Conservation (phyloP, 352 stramenopile genomes). For the Albugo candida region DNA sequence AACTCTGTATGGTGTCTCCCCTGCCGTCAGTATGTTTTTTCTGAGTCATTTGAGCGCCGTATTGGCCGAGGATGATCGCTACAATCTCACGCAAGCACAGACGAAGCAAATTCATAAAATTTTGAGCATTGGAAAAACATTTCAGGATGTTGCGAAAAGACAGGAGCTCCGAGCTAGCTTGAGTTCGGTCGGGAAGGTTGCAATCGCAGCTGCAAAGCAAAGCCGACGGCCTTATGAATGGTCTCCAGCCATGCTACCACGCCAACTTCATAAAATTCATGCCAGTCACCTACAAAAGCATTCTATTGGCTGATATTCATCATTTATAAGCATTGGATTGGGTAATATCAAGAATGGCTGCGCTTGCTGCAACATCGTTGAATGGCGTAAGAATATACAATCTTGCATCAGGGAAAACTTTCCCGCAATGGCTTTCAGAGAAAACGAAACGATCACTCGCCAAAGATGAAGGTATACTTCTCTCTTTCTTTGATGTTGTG, state of each 20-base stretch:
- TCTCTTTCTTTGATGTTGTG: background rate
- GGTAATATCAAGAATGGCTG: conserved; percentile 32
- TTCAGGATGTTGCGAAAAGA: conserved; percentile 32
- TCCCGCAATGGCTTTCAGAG: conserved; percentile 90
- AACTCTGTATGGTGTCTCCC: conserved; percentile 38
- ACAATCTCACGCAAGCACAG: conserved; percentile 22
- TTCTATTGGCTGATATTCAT: too few relatives aligned
- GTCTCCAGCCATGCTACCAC: conserved; percentile 41
- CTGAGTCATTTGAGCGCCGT: conserved; percentile 53
- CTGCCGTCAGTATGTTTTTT: conserved; percentile 63
- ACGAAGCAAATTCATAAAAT: conserved; percentile 28
- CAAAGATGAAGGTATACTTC: conserved; percentile 29
- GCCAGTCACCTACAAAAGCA: too few relatives aligned
- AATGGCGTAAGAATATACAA: conserved; percentile 94
- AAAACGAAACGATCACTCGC: conserved; percentile 63
- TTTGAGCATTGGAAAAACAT: conserved; percentile 27
- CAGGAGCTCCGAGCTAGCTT: conserved; percentile 29
- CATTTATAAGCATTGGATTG: too few relatives aligned
- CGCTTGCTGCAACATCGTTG: conserved; percentile 63
- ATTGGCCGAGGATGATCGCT: conserved; percentile 46
- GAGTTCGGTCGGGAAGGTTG: conserved; percentile 31
- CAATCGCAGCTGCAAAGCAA: conserved; percentile 36
- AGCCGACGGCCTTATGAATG: conserved; percentile 38
- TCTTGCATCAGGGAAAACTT: conserved; percentile 83
- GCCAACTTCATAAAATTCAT: conserved; percentile 8